Evolutionary conservation across 495 filamentous ascomycete species (phyloP).

Genomic region (Neurospora terricola): DNA sequence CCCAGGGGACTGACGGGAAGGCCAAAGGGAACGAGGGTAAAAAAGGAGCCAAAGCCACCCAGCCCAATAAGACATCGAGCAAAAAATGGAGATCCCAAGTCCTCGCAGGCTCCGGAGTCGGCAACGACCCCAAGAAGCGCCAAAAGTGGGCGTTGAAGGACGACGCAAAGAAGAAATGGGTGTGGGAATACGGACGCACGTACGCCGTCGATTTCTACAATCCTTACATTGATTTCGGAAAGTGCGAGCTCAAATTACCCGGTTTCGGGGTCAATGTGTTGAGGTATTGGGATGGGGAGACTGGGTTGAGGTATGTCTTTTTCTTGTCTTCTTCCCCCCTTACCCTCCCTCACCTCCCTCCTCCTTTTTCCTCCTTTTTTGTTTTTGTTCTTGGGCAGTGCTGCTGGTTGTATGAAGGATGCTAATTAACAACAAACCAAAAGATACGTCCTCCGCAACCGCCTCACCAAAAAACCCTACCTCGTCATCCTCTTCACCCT

Average conservation of each 20-base stretch:
- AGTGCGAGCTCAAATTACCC: slow-evolving; percentile 70
- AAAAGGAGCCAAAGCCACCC: too few species aligned
- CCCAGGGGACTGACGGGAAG: too few species aligned
- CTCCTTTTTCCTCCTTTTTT: slow-evolving; percentile 6
- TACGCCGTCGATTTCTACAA: slow-evolving; percentile 86
- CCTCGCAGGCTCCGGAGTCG: neutral
- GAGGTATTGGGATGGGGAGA: slow-evolving; percentile 72
- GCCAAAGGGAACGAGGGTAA: too few species aligned
- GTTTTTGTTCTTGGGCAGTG: too few species aligned
- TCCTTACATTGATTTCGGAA: slow-evolving; percentile 75
- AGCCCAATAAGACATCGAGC: too few species aligned
- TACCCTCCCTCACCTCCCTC: neutral
- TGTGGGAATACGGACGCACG: slow-evolving; percentile 39
- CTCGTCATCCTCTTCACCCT: slow-evolving; percentile 73
- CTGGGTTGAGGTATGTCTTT: slow-evolving; percentile 30
- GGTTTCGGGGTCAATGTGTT: slow-evolving; percentile 68
- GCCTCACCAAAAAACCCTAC: slow-evolving; percentile 55
- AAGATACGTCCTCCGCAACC: slow-evolving; percentile 82
- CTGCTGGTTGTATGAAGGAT: too few species aligned
- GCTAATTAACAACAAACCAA: too few species aligned
- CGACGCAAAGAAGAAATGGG: slow-evolving; percentile 37
- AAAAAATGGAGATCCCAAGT: neutral
- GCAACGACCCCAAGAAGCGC: slow-evolving; percentile 36
- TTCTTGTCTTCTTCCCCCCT: neutral
- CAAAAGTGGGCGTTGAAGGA: slow-evolving; percentile 54